Percentiles rank a stretch among this genome's conserved stretches.
These are phyloP conservation scores for Uncinocarpus reesii DNA, from an alignment of 2,329 filamentous ascomycete genomes.

Conservation along the genomic window DNA sequence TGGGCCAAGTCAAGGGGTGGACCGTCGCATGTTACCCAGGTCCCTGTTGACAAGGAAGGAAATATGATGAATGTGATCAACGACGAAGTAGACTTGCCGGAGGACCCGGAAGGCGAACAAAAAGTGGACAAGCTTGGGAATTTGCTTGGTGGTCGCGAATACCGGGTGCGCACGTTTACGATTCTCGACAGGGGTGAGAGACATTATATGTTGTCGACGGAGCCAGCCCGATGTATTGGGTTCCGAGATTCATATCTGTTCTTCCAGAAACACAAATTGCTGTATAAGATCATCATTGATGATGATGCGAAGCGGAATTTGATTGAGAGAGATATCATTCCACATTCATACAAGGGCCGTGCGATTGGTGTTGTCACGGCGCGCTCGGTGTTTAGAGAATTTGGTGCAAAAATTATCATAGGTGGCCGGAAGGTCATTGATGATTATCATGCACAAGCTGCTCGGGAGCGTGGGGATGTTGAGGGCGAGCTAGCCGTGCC, in stretches of 20 bases:
- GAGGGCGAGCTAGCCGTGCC: slow-evolving; percentile 90
- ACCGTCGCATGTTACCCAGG: slow-evolving; percentile 65
- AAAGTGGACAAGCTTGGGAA: slow-evolving; percentile 89
- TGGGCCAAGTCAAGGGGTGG: slow-evolving; percentile 66
- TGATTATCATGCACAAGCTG: slow-evolving; percentile 74
- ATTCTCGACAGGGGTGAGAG: slow-evolving; percentile 72
- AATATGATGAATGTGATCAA: slow-evolving; percentile 82
- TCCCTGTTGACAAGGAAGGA: slow-evolving; percentile 86
- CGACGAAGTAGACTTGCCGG: slow-evolving; percentile 81
- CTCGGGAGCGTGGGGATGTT: slow-evolving; percentile 63
- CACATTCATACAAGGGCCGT: slow-evolving; percentile 95
- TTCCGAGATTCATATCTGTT: slow-evolving; percentile 98
- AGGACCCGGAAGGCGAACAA: slow-evolving; percentile 76
- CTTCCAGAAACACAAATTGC: slow-evolving; percentile 92
- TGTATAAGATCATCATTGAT: slow-evolving; percentile 96
- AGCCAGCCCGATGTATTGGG: slow-evolving; percentile 89
- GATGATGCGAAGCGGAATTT: slow-evolving; percentile 96
- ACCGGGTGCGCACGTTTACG: slow-evolving; percentile 90
- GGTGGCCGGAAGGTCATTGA: slow-evolving; percentile 77
- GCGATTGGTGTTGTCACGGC: slow-evolving; percentile 95
- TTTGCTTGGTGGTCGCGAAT: slow-evolving; percentile 74
- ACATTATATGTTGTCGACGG: slow-evolving; percentile 96
- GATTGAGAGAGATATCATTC: slow-evolving; percentile 90
- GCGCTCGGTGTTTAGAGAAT: slow-evolving; percentile 92
- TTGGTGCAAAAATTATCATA: slow-evolving; percentile 86